Evolutionary conservation across 495 filamentous ascomycete genomes (phyloP), one percentile per base, ranked within the genome.

Genomic region (Pseudevernia furfuracea): DNA sequence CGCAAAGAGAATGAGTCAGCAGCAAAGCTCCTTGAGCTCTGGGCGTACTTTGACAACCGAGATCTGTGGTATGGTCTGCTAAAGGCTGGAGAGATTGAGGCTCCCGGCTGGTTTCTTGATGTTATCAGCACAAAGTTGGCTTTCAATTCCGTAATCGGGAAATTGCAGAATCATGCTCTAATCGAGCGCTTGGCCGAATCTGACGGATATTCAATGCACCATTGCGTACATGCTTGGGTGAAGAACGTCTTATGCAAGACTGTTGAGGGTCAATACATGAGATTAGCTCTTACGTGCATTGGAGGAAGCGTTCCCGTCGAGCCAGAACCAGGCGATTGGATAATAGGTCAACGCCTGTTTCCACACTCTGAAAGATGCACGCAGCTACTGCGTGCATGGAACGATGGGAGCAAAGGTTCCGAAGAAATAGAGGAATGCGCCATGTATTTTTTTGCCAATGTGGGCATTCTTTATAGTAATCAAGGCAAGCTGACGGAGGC

Each of bases 161-260:
- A 48, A 48, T 23, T 48, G n/a, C 44, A 9, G 44, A 48, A 48
- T 4, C 44, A 48, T 23, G 44, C 44, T 25, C n/a, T 48, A 10
- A 11, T 48, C 6, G 44, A 48, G 10, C 2, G 7, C 1, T 30
- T 59, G n/a, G 28, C 10, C 8, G 72, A 71, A 57, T 74, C 72
- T 46, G 12, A 49, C 66, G 74, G 74, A 34, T 76, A 76, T 70
- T 69, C 72, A 23, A 72, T 76, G 60, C 74, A 76, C 68, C 62
- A 68, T 56, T 76, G 73, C 48, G 69, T 77, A 59, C 74, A 77
- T 58, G 69, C 73, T 19, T 77, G 73, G 75, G 44, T 48, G 44
- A 23, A 23, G 44, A 48, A 8, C 11, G 21, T 48, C 44, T 25
- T 23, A 10, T 48, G 21, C 61, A 23, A 72, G 64, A 59, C 52